These are phyloP conservation scores for Termitomyces eurrhizus DNA, from an alignment of 768 basidiomycete species.

Conservation along the genomic window DNA sequence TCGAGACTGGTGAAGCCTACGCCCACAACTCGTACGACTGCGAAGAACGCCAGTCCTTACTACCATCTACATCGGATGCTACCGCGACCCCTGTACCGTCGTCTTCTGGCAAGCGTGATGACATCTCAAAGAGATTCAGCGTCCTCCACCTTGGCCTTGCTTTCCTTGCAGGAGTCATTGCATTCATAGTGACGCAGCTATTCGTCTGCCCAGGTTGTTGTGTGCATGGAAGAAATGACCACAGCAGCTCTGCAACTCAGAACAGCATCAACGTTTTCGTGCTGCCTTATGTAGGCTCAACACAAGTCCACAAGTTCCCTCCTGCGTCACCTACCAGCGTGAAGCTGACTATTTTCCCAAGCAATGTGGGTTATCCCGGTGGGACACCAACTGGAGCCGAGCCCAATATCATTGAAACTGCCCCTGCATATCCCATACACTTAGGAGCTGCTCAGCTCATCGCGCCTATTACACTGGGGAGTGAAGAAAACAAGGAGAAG, in stretches of 20 bases:
- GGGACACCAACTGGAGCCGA: constrained; percentile 79
- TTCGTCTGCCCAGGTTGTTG: constrained; percentile 40
- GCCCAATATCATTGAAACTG: constrained; percentile 66
- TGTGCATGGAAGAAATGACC: constrained; percentile 10
- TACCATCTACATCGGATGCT: constrained; percentile 21
- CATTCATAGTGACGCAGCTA: constrained; percentile 48
- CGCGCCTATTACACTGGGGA: constrained; percentile 35
- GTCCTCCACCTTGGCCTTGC: constrained; percentile 39
- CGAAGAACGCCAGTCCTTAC: constrained; percentile 33
- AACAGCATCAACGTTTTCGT: constrained; percentile 37
- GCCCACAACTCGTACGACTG: constrained; percentile 15
- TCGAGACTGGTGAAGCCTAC: constrained; percentile 19
- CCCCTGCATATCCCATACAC: constrained; percentile 75
- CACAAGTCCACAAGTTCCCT: constrained; percentile 65
- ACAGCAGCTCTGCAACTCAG: neutral
- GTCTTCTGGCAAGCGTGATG: neutral
- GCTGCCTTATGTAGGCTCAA: constrained; percentile 69
- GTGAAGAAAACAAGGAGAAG: constrained; percentile 12
- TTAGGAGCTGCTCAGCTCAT: constrained; percentile 65
- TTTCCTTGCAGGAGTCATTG: constrained; percentile 50
- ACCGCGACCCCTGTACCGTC: constrained; percentile 3
- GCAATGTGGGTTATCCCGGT: constrained; percentile 73
- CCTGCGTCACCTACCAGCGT: constrained; percentile 71
- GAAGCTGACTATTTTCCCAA: constrained; percentile 70
- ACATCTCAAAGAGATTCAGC: constrained; percentile 20